phyloP scores from a whole-genome alignment of 768 basidiomycete genomes.

The Scleroderma bovista region DNA sequence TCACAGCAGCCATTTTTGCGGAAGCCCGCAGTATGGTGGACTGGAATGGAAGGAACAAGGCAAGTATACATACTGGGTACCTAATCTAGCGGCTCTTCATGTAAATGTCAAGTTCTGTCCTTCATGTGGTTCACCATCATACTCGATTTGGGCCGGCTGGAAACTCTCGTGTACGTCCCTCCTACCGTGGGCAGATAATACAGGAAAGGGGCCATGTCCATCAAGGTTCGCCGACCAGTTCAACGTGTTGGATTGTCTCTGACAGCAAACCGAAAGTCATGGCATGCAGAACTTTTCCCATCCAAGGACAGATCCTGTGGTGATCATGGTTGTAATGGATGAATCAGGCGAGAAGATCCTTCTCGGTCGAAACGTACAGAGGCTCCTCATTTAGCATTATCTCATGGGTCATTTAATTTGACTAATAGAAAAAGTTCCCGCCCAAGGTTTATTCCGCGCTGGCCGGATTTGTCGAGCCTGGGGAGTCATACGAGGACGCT shows the following conservation, averaged over 20 bases:
- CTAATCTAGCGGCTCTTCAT: not conserved
- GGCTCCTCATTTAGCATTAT: constrained; percentile 1
- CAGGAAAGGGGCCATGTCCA: constrained; percentile 59
- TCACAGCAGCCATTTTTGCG: constrained; percentile 74
- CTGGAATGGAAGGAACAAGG: constrained; percentile 91
- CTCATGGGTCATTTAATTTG: not conserved
- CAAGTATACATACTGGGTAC: constrained; percentile 18
- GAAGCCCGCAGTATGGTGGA: constrained; percentile 78
- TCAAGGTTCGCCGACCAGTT: constrained; percentile 49
- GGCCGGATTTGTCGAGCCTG: constrained; percentile 93
- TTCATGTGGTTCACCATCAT: constrained; percentile 73
- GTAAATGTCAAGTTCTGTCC: constrained; percentile 67
- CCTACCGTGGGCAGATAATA: constrained; percentile 68
- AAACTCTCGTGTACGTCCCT: constrained; percentile 78
- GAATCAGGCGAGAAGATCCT: constrained; percentile 78
- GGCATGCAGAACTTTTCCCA: constrained; percentile 86
- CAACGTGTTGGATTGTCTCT: constrained; percentile 3
- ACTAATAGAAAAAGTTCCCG: constrained; percentile 55
- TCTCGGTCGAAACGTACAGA: constrained; percentile 75
- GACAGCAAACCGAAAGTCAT: constrained; percentile 39
- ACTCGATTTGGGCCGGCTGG: constrained; percentile 95
- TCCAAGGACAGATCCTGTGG: constrained; percentile 81
- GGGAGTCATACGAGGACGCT: constrained; percentile 91
- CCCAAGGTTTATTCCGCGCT: constrained; percentile 79
- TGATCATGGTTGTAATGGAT: constrained; percentile 86